A percentile compares a stretch with the other conserved stretches of the same genome.
Conservation (phyloP, 164 flowering plant species). For the Nelumbo lutea region DNA sequence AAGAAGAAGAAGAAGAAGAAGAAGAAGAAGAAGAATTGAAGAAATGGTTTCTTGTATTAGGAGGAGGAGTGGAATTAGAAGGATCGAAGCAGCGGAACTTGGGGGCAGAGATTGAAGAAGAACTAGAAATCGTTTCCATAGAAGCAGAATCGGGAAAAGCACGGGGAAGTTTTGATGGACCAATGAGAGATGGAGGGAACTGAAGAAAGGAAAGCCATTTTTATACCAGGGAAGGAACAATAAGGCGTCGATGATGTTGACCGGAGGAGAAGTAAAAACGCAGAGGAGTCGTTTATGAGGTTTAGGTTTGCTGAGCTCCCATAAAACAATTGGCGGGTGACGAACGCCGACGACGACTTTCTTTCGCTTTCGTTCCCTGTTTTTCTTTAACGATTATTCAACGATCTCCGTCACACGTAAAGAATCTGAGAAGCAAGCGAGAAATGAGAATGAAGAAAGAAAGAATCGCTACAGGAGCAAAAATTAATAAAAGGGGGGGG, state of each 20-base stretch:
- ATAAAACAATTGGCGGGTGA: too few species aligned
- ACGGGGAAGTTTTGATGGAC: too few species aligned
- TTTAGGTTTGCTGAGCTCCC: too few species aligned
- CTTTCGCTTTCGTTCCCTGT: neutral
- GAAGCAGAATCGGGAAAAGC: neutral
- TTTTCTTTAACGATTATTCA: too few species aligned
- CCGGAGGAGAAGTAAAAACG: too few species aligned
- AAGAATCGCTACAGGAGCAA: too few species aligned
- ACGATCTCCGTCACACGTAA: too few species aligned
- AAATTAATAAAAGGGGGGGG: too few species aligned
- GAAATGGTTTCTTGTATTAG: conserved; percentile 6
- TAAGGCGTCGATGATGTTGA: neutral
- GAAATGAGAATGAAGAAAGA: too few species aligned
- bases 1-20: neutral
- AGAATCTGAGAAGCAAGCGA: too few species aligned
- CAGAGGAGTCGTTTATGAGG: too few species aligned
- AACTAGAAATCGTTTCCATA: conserved; percentile 13
- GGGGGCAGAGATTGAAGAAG: conserved; percentile 19
- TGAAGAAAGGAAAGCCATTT: neutral
- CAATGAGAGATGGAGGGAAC: neutral
- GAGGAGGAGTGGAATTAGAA: conserved; percentile 4
- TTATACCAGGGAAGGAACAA: neutral
- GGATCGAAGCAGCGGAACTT: conserved; percentile 37
- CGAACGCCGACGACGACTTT: too few species aligned
- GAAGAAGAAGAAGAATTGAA: neutral